Conservation (phyloP, 2,329 filamentous ascomycete genomes). For the Arthrobotrys sinensis region DNA sequence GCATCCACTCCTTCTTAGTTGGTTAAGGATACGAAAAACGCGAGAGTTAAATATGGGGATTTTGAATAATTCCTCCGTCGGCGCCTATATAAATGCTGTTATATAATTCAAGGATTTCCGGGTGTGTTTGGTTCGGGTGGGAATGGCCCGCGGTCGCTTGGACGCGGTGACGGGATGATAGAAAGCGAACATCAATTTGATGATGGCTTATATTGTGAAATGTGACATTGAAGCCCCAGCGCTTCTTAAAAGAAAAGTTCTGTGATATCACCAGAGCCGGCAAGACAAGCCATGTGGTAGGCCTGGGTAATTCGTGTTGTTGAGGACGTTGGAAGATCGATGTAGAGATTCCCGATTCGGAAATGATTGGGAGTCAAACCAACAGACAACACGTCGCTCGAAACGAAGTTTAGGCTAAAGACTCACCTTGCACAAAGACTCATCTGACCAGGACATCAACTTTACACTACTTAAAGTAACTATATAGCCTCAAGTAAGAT, state of each 20-base stretch:
- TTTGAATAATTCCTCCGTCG: slow-evolving; percentile 45
- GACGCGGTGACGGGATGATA: background rate
- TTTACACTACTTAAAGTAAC: background rate
- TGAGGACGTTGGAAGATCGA: slow-evolving; percentile 10
- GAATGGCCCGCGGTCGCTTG: background rate
- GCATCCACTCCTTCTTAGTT: background rate
- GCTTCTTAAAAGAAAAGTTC: too few relatives aligned
- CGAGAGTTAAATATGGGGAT: slow-evolving; percentile 7
- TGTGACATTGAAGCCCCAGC: too few relatives aligned
- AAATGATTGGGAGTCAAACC: slow-evolving; percentile 10
- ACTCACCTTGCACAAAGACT: slow-evolving; percentile 13
- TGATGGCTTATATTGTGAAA: too few relatives aligned
- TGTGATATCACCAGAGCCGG: too few relatives aligned
- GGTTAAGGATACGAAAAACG: background rate
- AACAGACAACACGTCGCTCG: slow-evolving; percentile 10
- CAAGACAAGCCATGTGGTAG: too few relatives aligned
- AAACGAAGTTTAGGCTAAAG: slow-evolving; percentile 35
- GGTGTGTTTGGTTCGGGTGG: background rate
- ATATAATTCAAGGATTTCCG: slow-evolving; percentile 3
- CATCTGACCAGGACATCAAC: slow-evolving; percentile 3
- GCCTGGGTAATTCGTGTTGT: slow-evolving; percentile 9
- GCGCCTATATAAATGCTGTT: background rate
- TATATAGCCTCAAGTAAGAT: background rate
- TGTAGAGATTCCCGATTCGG: slow-evolving; percentile 13
- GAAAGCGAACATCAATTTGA: too few relatives aligned